Base-by-base conservation (phyloP, 2,329 filamentous ascomycete species). In the Cryphonectria nitschkei region DNA sequence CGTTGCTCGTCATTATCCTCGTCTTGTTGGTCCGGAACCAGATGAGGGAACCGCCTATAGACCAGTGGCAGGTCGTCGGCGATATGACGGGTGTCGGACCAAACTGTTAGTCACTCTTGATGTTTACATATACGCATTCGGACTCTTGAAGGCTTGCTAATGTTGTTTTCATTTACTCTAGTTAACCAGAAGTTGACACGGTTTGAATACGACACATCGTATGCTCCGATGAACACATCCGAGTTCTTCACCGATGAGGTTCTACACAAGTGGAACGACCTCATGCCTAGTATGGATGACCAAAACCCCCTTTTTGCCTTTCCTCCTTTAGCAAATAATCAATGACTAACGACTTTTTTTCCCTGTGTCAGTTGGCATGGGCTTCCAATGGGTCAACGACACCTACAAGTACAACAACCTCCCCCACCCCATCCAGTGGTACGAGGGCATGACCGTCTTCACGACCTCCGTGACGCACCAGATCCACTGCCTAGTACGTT, bases 401-500 rank as follows among this genome's bases (percentile, higher is more conserved):
- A 79, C 79, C 2, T 74, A 78, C 69, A 75, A 76, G 72, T 81
- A 81, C 75, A 78, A 81, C 73, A 78, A 80, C 73, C 76, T 81
- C 32, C 79, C 79, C 5, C 76, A 74, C n/a, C 79, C 79, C 43
- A 77, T 80, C 68, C 76, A 79, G n/a, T 78, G 76, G 74, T 75
- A 75, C 32, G 78, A 79, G 37, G 68, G 67, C 65, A 78, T 79
- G 76, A 79, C 78, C 9, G 80, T 81, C 68, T 81, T 79, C 69
- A 81, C 79, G 54, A 80, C 79, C 2, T 79, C 79, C 7, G 76
- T 81, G 67, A 81, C 80, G 1, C 80, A 81, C 72, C 78, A 81
- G 71, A 75, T 81, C 65, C 80, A 81, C 75, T 81, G 80, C 72
- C 72, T 81, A 61, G 76, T 78, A 73, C 43, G 77, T 73, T 73